These are phyloP conservation scores for Neopestalotiopsis sp. DNA, from an alignment of 2,329 filamentous ascomycete species.

Conservation along the genomic window DNA sequence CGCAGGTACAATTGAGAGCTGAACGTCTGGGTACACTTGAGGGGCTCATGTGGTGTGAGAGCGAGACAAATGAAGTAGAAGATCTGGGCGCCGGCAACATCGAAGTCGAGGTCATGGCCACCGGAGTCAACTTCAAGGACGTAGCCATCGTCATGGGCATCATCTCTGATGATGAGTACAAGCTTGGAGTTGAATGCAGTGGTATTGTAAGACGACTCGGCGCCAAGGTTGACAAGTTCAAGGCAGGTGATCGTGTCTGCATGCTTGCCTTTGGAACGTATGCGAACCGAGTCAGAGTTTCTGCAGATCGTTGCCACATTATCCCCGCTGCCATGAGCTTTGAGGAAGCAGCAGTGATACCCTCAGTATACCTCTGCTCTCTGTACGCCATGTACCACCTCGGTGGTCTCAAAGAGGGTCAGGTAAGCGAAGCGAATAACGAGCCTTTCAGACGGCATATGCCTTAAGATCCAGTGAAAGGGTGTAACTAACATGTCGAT, in stretches of 20 bases:
- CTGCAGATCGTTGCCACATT: slow-evolving; percentile 14
- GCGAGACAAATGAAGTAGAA: slow-evolving; percentile 18
- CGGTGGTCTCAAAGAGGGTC: slow-evolving; percentile 23
- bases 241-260: slow-evolving; percentile 23
- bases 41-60: slow-evolving; percentile 22
- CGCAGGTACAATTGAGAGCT: slow-evolving; percentile 26
- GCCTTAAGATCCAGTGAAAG: not conserved
- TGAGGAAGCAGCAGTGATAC: slow-evolving; percentile 26
- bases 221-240: slow-evolving; percentile 23
- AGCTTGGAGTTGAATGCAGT: not conserved
- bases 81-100: slow-evolving; percentile 28
- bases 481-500: not conserved
- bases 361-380: slow-evolving; percentile 21
- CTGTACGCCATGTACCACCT: not conserved
- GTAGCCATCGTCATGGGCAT: not conserved
- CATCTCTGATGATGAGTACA: slow-evolving; percentile 1
- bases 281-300: not conserved
- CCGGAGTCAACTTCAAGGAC: slow-evolving; percentile 37
- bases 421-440: slow-evolving; percentile 18
- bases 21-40: slow-evolving; percentile 7
- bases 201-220: slow-evolving; percentile 24
- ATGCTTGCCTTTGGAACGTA: not conserved
- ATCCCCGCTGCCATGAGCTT: slow-evolving; percentile 27
- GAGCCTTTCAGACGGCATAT: not conserved
- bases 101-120: slow-evolving; percentile 38